These are phyloP conservation scores for Ascochyta rabiei DNA, from an alignment of 2,329 filamentous ascomycete species.

Conservation along the genomic window DNA sequence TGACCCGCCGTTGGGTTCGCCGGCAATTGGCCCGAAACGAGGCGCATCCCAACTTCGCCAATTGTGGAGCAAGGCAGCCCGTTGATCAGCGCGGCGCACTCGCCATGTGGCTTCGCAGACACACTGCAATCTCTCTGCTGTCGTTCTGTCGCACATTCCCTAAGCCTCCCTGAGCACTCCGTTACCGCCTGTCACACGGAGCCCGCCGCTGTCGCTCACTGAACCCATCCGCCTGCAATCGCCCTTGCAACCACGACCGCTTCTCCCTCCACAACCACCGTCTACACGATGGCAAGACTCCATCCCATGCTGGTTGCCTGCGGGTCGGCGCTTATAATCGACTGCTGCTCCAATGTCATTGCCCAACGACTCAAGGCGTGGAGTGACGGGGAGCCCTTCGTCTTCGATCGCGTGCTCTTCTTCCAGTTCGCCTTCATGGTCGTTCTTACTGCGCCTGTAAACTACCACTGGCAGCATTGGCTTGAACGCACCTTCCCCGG, in stretches of 20 bases:
- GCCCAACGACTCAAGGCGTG: conserved; percentile 47
- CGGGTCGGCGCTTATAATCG: conserved; percentile 43
- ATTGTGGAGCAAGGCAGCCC: conserved; percentile 14
- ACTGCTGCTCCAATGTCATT: conserved; percentile 47
- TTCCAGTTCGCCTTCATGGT: conserved; percentile 63
- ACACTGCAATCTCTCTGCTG: not conserved
- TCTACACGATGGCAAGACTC: conserved; percentile 28
- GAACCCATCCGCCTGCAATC: not conserved
- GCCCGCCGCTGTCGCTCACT: not conserved
- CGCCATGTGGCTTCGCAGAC: conserved; percentile 10
- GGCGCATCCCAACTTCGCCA: conserved; percentile 11
- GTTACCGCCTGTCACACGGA: not conserved
- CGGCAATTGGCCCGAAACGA: conserved; percentile 1
- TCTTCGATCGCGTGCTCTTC: conserved; percentile 47
- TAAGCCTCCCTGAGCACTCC: conserved; percentile 1
- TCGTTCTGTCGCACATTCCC: not conserved
- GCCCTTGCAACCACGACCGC: not conserved
- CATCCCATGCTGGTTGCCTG: conserved; percentile 43
- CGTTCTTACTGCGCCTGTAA: conserved; percentile 75
- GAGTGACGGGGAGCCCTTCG: conserved; percentile 42
- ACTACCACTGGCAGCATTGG: conserved; percentile 84
- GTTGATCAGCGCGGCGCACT: conserved; percentile 2
- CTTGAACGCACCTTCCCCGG: conserved; percentile 78
- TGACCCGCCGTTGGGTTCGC: conserved; percentile 11
- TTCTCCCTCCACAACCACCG: not conserved